A percentile compares a stretch with the other conserved stretches of the same genome.
phyloP scores from a whole-genome alignment of 2,329 filamentous ascomycete species.

The Clonostachys chloroleuca region DNA sequence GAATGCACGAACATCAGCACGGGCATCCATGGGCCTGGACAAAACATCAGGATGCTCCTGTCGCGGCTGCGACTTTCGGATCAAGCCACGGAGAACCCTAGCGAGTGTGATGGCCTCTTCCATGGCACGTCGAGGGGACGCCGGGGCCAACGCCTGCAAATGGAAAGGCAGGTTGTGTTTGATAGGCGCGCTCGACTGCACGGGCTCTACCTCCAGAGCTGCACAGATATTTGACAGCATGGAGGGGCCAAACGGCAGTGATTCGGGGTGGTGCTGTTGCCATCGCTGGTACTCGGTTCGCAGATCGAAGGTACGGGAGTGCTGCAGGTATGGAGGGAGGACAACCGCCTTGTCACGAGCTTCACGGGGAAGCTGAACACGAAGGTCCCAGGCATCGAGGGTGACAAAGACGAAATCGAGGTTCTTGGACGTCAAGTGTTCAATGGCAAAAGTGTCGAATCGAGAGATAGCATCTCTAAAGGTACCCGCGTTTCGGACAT shows the following conservation, averaged over 20 bases:
- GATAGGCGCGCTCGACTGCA: constrained; percentile 95
- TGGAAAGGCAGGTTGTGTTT: constrained; percentile 99
- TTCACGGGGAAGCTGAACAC: constrained; percentile 94
- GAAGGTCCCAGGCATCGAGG: constrained; percentile 95
- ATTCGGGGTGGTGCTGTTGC: constrained; percentile 98
- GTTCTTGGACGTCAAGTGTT: constrained; percentile 86
- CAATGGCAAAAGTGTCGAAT: constrained; percentile 89
- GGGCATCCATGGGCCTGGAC: constrained; percentile 91
- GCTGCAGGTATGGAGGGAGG: constrained; percentile 92
- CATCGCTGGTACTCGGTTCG: constrained; percentile 97
- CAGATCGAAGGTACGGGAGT: constrained; percentile 94
- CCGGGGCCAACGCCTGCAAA: constrained; percentile 89
- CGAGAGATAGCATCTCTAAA: constrained; percentile 96
- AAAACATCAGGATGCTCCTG: constrained; percentile 94
- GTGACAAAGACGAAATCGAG: constrained; percentile 98
- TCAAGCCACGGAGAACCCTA: constrained; percentile 84
- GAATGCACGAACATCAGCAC: constrained; percentile 94
- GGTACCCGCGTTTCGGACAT: constrained; percentile 93
- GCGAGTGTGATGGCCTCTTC: constrained; percentile 95
- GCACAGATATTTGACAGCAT: constrained; percentile 97
- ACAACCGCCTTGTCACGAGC: constrained; percentile 98
- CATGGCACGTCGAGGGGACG: constrained; percentile 93
- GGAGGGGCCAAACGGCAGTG: constrained; percentile 90
- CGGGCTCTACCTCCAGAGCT: constrained; percentile 94
- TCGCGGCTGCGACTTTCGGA: constrained; percentile 91